phyloP scores from a whole-genome alignment of 2,329 filamentous ascomycete species.

The Sarocladium oryzae region DNA sequence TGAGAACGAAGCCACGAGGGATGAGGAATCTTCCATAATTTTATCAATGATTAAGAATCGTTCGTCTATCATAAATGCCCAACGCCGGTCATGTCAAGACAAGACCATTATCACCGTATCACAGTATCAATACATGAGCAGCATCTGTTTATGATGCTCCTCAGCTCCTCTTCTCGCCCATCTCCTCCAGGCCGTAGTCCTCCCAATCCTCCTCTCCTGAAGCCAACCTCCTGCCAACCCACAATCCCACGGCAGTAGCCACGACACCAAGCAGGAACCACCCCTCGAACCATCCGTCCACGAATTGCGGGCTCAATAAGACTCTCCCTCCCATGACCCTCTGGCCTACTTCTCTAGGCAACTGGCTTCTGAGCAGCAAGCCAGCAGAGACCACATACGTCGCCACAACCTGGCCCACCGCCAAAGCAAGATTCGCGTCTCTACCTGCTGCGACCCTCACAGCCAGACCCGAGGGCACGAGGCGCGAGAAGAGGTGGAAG shows the following conservation, averaged over 20 bases:
- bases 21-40: neutral
- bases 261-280: slow-evolving; percentile 71
- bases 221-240: slow-evolving; percentile 50
- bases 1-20: too few species aligned
- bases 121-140: too few species aligned
- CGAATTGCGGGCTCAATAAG: slow-evolving; percentile 52
- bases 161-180: slow-evolving; percentile 56
- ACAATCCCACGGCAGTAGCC: slow-evolving; percentile 64
- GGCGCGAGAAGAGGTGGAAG: slow-evolving; percentile 71
- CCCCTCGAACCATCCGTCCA: slow-evolving; percentile 76
- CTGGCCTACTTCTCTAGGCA: slow-evolving; percentile 71
- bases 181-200: slow-evolving; percentile 58
- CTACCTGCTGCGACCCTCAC: slow-evolving; percentile 58
- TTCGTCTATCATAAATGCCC: neutral
- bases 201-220: slow-evolving; percentile 45
- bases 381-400: slow-evolving; percentile 81
- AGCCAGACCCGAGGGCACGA: slow-evolving; percentile 66
- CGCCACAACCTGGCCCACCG: slow-evolving; percentile 73
- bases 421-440: slow-evolving; percentile 59
- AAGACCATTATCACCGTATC: too few species aligned
- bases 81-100: neutral
- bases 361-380: slow-evolving; percentile 68
- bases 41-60: too few species aligned
- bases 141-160: slow-evolving; percentile 10
- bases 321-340: slow-evolving; percentile 51